Evolutionary conservation across 768 basidiomycete species (phyloP).

Genomic region (Mycena metata): DNA sequence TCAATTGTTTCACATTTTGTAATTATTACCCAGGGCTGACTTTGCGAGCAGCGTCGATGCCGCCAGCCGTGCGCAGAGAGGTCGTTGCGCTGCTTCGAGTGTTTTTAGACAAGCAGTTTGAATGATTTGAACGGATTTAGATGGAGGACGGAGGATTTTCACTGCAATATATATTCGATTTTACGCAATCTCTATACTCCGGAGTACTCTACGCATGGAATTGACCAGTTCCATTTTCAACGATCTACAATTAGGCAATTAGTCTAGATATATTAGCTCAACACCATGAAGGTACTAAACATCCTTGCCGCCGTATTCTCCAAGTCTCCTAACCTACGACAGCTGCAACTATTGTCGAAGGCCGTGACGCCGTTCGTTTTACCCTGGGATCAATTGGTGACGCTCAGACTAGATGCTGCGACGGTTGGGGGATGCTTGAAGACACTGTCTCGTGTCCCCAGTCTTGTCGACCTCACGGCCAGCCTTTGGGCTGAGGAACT

Average conservation of each 20-base stretch:
- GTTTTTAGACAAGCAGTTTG: slow-evolving; percentile 71
- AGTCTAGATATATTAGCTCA: too few relatives aligned
- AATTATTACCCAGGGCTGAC: background rate
- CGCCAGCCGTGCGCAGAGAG: slow-evolving; percentile 66
- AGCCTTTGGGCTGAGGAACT: too few relatives aligned
- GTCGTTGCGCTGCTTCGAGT: slow-evolving; percentile 64
- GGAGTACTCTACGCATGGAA: too few relatives aligned
- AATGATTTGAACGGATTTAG: slow-evolving; percentile 44
- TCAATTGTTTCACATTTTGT: slow-evolving; percentile 45
- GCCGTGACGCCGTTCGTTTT: background rate
- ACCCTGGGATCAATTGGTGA: slow-evolving; percentile 7
- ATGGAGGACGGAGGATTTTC: slow-evolving; percentile 22
- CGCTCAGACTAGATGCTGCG: slow-evolving; percentile 17
- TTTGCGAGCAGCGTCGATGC: slow-evolving; percentile 58
- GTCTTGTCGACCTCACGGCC: background rate
- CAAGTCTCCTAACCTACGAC: background rate
- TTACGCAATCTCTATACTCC: background rate
- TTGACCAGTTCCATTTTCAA: too few relatives aligned
- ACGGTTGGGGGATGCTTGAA: background rate
- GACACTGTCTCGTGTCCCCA: slow-evolving; percentile 4
- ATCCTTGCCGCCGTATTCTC: too few relatives aligned
- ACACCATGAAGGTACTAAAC: too few relatives aligned
- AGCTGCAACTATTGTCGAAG: slow-evolving; percentile 14
- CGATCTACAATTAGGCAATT: too few relatives aligned
- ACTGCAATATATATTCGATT: slow-evolving; percentile 23